Evolutionary conservation across 164 flowering plant genomes (phyloP), one percentile per base, ranked within the genome.

Genomic region (Vitis rotundifolia): DNA sequence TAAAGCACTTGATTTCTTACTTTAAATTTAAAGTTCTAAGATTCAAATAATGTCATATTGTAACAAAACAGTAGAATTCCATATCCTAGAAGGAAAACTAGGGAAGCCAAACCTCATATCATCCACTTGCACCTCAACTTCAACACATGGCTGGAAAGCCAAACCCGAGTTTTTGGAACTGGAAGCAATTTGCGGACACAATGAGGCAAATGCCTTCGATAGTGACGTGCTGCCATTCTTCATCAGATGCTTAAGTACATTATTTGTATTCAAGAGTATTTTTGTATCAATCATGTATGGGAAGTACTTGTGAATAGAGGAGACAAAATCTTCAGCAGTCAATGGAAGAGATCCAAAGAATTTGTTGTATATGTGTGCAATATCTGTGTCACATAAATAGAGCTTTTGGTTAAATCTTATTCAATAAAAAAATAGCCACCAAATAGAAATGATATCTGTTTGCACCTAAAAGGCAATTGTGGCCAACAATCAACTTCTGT

Each of bases 381-480:
- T 73, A 88, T 95, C 99, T 95, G 91, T 28, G 68, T 29, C 64
- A 68, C 16, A 66, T 55, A 61, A 68, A 68, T 2, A 67, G 22
- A 56, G 37, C 44, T 49, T 63, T n/a, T 50, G 9, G 22, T 58
- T 9, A 19, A 16, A 58, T 59, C 8, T 10, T 14, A 53, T 16
- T 49, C 14, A 53, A 9, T 51, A 53, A 12, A 53, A 5, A 12
- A 12, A 52, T 58, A n/a, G 56, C 18, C 22, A 48, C 26, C n/a
- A 16, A 72, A 51, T 11, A 10, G 3, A 13, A 29, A 11, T n/a
- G 22, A 26, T 11, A 55, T 11, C 44, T 68, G 13, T 87, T 37
- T 37, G 44, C 44, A 95, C 99, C 99, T 53, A 95, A 83, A 67
- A 95, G 88, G 73, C 98, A 91, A 82, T 93, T 93, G 80, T 95